A percentile compares a stretch with the other conserved stretches of the same genome.
Evolutionary conservation across 192 early-diverging fungal species (phyloP).

Genomic region (Coemansia interrupta): DNA sequence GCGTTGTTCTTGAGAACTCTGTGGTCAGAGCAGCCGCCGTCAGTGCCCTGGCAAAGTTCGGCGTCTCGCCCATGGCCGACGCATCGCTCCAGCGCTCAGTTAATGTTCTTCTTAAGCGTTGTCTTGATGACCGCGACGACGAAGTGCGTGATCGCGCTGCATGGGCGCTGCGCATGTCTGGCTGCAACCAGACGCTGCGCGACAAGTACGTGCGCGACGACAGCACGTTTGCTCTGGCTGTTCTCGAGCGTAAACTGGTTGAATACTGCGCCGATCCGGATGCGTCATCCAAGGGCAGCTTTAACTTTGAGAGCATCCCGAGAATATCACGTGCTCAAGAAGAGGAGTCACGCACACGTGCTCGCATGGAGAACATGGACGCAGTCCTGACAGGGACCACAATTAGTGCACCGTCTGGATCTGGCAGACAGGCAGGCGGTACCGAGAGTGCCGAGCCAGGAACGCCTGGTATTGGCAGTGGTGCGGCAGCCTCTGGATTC

Average conservation of each 20-base stretch:
- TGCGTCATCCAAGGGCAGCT: slow-evolving; percentile 58
- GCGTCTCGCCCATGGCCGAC: slow-evolving; percentile 75
- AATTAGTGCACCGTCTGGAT: slow-evolving; percentile 14
- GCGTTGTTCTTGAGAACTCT: slow-evolving; percentile 95
- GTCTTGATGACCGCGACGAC: slow-evolving; percentile 95
- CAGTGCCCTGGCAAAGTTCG: slow-evolving; percentile 90
- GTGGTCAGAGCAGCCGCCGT: slow-evolving; percentile 95
- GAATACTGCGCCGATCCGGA: slow-evolving; percentile 75
- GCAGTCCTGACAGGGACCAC: slow-evolving; percentile 46
- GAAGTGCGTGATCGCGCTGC: slow-evolving; percentile 96
- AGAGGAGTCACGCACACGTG: slow-evolving; percentile 70
- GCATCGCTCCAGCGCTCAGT: slow-evolving; percentile 66
- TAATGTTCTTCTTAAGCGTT: slow-evolving; percentile 84
- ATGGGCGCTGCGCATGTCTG: slow-evolving; percentile 78
- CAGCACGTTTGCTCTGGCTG: slow-evolving; percentile 78
- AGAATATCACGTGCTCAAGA: slow-evolving; percentile 84
- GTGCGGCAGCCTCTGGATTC: slow-evolving; percentile 16
- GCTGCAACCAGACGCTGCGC: slow-evolving; percentile 56
- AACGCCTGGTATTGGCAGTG: slow-evolving; percentile 19
- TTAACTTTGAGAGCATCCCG: slow-evolving; percentile 76
- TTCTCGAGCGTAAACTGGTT: slow-evolving; percentile 82
- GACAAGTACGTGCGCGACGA: slow-evolving; percentile 80
- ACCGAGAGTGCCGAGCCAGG: slow-evolving; percentile 3
- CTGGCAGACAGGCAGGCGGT: slow-evolving; percentile 7
- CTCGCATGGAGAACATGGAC: slow-evolving; percentile 41